Evolutionary conservation across 148 eudicot genomes (phyloP), one percentile per base, ranked within the genome.

Genomic region (Nepenthes gracilis): DNA sequence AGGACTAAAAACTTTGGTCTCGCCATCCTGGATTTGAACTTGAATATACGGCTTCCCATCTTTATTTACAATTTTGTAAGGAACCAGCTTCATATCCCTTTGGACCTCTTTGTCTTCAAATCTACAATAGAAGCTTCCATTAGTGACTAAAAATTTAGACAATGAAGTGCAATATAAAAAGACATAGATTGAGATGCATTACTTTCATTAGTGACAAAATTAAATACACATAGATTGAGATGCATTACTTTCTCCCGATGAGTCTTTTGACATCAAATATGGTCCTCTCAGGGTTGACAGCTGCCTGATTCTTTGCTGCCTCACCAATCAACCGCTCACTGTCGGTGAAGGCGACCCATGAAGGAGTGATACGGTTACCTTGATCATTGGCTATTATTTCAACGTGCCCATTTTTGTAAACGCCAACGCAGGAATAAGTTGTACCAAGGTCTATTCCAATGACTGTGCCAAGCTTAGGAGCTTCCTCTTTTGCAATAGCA

Each of bases 301-400:
- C 86, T 49, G 83, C 83, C 77, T 81, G 86, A 62, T 84, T 84
- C 77, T 84, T 84, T 9, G 86, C 90, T 35, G 89, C 89, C 65
- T 84, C 89, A 35, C 89, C 89, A 36, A 84, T 84, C 67, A 84
- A 72, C 64, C 90, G 77, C 77, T 84, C 90, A 6, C 64, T 36
- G 35, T 79, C 81, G 4, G 92, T 82, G 76, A 85, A 85, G 5
- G 48, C 88, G 13, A 86, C 93, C 23, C 93, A 86, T 15, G 93
- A 86, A 36, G 86, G 93, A 62, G 88, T 86, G 50, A 83, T 86
- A 45, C 93, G 85, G 74, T 83, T 86, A 61, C 93, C 93, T 62
- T 86, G 93, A 36, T 81, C 93, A 35, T 85, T 82, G 33, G 86
- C 90, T 70, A 85, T 82, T 54, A 82, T 85, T 49, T 85, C 90